Percentiles rank a stretch among this genome's conserved stretches.
phyloP scores from a whole-genome alignment of 2,329 filamentous ascomycete species.

The Hortaea werneckii region DNA sequence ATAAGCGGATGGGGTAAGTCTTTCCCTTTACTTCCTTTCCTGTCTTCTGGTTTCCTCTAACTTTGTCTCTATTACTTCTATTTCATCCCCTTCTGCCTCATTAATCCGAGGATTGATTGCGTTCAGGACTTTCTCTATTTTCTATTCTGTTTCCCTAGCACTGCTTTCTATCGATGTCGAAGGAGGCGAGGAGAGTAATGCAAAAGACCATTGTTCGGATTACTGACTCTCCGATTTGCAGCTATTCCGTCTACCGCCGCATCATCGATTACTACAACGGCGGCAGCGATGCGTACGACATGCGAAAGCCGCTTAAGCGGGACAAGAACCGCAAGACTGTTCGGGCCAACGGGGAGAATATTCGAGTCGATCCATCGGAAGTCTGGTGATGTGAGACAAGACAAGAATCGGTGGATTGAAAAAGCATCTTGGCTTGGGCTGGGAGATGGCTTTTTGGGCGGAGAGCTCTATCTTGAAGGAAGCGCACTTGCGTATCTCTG shows the following conservation, averaged over 20 bases:
- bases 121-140: no score
- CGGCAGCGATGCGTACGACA: conserved; percentile 92
- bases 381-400: conserved; percentile 55
- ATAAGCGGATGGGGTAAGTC: conserved; percentile 70
- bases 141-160: no score
- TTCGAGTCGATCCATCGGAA: conserved; percentile 69
- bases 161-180: no score
- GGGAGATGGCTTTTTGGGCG: no score
- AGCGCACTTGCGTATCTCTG: no score
- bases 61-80: neutral
- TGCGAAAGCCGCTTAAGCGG: conserved; percentile 81
- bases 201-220: neutral
- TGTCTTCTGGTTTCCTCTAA: neutral
- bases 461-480: no score
- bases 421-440: no score
- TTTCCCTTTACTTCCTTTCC: neutral
- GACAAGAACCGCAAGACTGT: conserved; percentile 69
- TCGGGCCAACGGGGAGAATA: conserved; percentile 67
- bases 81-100: neutral
- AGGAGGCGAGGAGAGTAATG: no score
- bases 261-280: conserved; percentile 92
- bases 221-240: conserved; percentile 13
- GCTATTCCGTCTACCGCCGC: conserved; percentile 73
- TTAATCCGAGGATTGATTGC: no score
- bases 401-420: no score